Base-by-base conservation (phyloP, 768 basidiomycete genomes). In the Amanita molliuscula region DNA sequence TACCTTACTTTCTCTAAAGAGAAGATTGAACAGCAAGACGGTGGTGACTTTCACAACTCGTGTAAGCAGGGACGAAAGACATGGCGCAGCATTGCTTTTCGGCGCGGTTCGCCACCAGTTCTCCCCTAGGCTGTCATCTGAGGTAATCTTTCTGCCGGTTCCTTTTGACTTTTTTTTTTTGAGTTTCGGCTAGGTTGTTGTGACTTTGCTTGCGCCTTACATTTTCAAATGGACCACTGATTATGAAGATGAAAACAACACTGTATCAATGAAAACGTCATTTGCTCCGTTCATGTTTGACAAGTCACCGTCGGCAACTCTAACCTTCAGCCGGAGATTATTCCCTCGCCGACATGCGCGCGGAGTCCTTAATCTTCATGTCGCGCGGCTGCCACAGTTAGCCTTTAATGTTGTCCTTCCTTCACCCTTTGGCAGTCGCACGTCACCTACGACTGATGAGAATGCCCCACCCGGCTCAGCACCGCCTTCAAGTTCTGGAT, bases 41-140 rank as follows among this genome's bases (percentile, higher is more conserved):
- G 64, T 64, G 37, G 18, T 77, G 6, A 55, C 61, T 18, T 55
- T 79, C 21, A 64, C 67, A 47, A 67, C 70, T 35, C 66, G 66
- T 50, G 65, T 71, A 56, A 65, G 63, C 46, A 55, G 59, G 40
- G 52, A 59, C 51, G 59, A 58, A 45, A 53, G 46, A 9, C 56
- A 55, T 38, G 61, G 56, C 18, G 57, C 64, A 8, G 71, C 71
- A 13, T 75, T 73, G 50, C 60, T 92, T 34, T 60, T 78, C 21
- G 87, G 85, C 33, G 88, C 88, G 2, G 63, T 93, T 43, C 77
- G 75, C 50, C 84, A 91, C 62, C 85, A 88, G 57, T 80, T 79
- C 59, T 87, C 86, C 25, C 84, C 87, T 11, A 76, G 78, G 44
- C 58, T 80, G 51, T 61, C 63, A 38, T 65, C 73, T n/a, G 67